These are phyloP conservation scores for Prillingera fragicola DNA, from an alignment of 1,284 basidiomycete genomes.

Conservation along the genomic window DNA sequence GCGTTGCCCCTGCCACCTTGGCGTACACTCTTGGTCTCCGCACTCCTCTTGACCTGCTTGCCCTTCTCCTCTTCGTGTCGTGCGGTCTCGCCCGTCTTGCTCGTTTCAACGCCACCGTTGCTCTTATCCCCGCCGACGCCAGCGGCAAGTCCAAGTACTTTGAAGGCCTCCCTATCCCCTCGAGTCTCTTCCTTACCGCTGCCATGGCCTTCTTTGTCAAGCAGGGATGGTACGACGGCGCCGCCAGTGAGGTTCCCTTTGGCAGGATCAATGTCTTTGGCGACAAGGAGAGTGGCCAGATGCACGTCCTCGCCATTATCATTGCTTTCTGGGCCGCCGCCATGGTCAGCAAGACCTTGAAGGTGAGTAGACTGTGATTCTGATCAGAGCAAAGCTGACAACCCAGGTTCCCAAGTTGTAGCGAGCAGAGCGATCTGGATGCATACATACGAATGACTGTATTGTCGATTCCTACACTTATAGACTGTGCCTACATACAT, in stretches of 20 bases:
- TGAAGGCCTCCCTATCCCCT: conserved; percentile 95
- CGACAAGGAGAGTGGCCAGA: conserved; percentile 66
- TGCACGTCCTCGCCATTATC: conserved; percentile 68
- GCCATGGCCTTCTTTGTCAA: conserved; percentile 76
- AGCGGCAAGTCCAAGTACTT: conserved; percentile 90
- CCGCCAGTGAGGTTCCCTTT: conserved; percentile 57
- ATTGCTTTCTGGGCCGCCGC: conserved; percentile 81
- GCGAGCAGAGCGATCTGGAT: too few relatives aligned
- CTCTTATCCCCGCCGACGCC: conserved; percentile 80
- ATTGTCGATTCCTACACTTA: too few relatives aligned
- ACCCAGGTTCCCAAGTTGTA: conserved; percentile 16
- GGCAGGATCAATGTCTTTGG: conserved; percentile 71
- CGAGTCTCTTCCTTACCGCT: conserved; percentile 73
- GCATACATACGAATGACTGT: too few relatives aligned
- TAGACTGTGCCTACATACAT: too few relatives aligned
- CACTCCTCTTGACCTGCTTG: conserved; percentile 79
- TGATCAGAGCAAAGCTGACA: conserved; percentile 4
- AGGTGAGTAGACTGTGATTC: conserved; percentile 50
- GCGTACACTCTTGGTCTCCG: conserved; percentile 88
- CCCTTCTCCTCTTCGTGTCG: conserved; percentile 86
- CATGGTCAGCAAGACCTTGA: conserved; percentile 92
- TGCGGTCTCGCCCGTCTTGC: conserved; percentile 93
- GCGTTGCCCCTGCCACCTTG: conserved; percentile 87
- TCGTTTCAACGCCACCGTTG: conserved; percentile 97
- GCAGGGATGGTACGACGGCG: conserved; percentile 62